phyloP scores from a whole-genome alignment of 1,284 basidiomycete genomes.

The Malassezia brasiliensis region DNA sequence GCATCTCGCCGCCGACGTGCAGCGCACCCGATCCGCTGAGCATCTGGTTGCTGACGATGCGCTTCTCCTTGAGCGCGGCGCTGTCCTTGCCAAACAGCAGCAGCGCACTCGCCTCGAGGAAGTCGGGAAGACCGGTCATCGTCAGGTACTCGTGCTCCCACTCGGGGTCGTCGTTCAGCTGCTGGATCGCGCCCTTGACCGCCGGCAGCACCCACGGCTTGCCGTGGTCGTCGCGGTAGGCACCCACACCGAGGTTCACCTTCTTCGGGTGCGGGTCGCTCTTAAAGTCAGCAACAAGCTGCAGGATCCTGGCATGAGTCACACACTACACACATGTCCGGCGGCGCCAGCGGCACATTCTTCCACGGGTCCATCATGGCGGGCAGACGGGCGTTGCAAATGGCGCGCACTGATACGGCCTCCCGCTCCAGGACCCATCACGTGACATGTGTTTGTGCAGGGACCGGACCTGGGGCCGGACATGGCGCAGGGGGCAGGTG shows the following conservation, averaged over 20 bases:
- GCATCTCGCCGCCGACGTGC: conserved; percentile 79
- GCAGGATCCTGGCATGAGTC: conserved; percentile 59
- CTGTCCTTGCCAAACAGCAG: conserved; percentile 70
- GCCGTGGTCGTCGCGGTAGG: conserved; percentile 84
- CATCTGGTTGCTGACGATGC: conserved; percentile 52
- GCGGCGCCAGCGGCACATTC: not conserved
- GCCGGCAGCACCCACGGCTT: conserved; percentile 88
- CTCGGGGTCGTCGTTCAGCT: conserved; percentile 61
- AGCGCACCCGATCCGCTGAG: conserved; percentile 93
- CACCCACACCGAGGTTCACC: conserved; percentile 78
- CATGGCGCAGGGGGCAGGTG: too few species aligned
- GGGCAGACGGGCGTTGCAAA: not conserved
- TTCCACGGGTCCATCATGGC: not conserved
- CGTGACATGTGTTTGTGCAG: too few species aligned
- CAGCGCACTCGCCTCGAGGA: conserved; percentile 66
- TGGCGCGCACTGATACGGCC: too few species aligned
- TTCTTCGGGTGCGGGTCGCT: conserved; percentile 70
- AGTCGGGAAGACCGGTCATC: conserved; percentile 76
- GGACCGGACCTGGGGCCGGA: too few species aligned
- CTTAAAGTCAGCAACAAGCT: conserved; percentile 83
- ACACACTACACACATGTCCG: not conserved
- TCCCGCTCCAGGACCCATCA: too few species aligned
- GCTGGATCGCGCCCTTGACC: conserved; percentile 66
- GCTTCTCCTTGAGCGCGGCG: conserved; percentile 60
- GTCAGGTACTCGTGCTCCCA: conserved; percentile 90